phyloP scores from a whole-genome alignment of 306 rosid genomes.

The Quercus ilex region DNA sequence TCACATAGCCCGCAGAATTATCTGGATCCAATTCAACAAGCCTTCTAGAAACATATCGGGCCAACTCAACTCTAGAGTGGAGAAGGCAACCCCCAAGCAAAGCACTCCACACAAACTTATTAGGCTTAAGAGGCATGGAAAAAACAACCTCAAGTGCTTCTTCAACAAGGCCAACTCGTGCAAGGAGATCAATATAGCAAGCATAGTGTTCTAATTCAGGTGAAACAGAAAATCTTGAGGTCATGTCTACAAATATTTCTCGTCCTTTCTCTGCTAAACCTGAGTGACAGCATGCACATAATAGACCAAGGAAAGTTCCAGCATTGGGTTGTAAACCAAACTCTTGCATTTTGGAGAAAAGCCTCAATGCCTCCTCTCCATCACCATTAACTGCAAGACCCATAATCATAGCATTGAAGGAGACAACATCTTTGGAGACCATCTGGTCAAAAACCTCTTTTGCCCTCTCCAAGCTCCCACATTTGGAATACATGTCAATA shows the following conservation, averaged over 20 bases:
- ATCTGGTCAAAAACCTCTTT: constrained; percentile 54
- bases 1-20: constrained; percentile 49
- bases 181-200: constrained; percentile 63
- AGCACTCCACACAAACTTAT: constrained; percentile 66
- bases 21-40: constrained; percentile 54
- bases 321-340: constrained; percentile 45
- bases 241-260: constrained; percentile 38
- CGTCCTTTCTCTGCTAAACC: constrained; percentile 48
- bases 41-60: constrained; percentile 47
- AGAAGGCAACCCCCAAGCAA: constrained; percentile 56
- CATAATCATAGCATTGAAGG: constrained; percentile 65
- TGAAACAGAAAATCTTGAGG: constrained; percentile 12
- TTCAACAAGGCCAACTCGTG: constrained; percentile 49
- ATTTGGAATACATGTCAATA: constrained; percentile 65
- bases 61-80: constrained; percentile 53
- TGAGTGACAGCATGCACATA: constrained; percentile 63
- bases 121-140: constrained; percentile 56
- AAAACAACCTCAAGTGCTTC: constrained; percentile 48
- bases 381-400: constrained; percentile 62
- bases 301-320: constrained; percentile 50
- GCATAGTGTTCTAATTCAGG: constrained; percentile 57
- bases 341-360: constrained; percentile 43
- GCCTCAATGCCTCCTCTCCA: constrained; percentile 52
- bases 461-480: constrained; percentile 55
- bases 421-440: constrained; percentile 50